A percentile compares a stretch with the other conserved stretches of the same genome.
phyloP scores from a whole-genome alignment of 2,329 filamentous ascomycete genomes.

The Colletotrichum paranaense region DNA sequence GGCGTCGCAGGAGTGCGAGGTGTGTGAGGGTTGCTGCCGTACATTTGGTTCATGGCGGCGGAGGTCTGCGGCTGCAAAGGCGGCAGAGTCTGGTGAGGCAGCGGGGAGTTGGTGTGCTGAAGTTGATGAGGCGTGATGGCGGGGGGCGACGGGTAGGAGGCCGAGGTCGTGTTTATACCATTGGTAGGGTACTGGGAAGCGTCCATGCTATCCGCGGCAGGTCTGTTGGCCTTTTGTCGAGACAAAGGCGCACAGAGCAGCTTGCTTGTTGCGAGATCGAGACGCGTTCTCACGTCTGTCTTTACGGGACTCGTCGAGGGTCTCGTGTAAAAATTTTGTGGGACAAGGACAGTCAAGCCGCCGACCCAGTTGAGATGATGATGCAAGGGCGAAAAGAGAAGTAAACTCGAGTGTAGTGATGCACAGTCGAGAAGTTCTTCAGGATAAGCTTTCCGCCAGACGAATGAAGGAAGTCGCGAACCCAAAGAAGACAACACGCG shows the following conservation, averaged over 20 bases:
- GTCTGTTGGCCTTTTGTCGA: conserved; percentile 34
- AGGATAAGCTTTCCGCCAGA: conserved; percentile 25
- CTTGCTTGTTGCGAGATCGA: conserved; percentile 27
- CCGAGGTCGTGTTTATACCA: conserved; percentile 65
- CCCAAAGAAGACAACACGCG: conserved; percentile 33
- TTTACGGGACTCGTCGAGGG: conserved; percentile 28
- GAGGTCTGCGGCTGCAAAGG: conserved; percentile 62
- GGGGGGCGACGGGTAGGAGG: conserved; percentile 62
- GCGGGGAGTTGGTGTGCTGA: conserved; percentile 56
- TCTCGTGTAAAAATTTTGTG: conserved; percentile 32
- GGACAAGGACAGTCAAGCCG: conserved; percentile 34
- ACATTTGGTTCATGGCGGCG: conserved; percentile 62
- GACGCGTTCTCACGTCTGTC: conserved; percentile 36
- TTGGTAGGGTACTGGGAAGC: conserved; percentile 65
- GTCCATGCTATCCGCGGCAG: conserved; percentile 59
- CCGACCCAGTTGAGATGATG: conserved; percentile 21
- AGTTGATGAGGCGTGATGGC: conserved; percentile 64
- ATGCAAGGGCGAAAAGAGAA: conserved; percentile 3
- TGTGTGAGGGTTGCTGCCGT: conserved; percentile 70
- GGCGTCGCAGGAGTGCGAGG: conserved; percentile 73
- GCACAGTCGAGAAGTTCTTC: conserved; percentile 6
- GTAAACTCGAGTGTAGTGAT: conserved; percentile 13
- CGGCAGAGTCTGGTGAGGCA: conserved; percentile 66
- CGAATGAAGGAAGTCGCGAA: conserved; percentile 34
- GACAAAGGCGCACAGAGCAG: conserved; percentile 34